phyloP scores from a whole-genome alignment of 140 eudicot genomes.

The Bidens hawaiensis region DNA sequence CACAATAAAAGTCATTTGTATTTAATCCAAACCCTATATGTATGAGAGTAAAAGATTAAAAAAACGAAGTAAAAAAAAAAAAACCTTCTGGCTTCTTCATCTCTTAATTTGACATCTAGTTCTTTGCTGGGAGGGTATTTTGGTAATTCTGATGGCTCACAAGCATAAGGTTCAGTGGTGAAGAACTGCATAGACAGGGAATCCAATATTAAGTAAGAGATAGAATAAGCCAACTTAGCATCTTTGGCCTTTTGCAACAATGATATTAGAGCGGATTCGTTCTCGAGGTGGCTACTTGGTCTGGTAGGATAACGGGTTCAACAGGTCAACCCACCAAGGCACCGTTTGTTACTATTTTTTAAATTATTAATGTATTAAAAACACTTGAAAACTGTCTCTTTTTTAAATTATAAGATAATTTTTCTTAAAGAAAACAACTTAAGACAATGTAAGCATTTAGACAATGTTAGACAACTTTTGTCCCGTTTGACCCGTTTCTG shows the following conservation, averaged over 20 bases:
- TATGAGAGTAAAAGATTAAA: too few relatives aligned
- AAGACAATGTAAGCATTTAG: too few relatives aligned
- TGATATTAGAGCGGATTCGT: neutral
- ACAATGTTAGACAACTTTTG: too few relatives aligned
- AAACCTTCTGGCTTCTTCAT: conserved; percentile 87
- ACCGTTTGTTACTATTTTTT: neutral
- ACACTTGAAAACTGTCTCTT: too few relatives aligned
- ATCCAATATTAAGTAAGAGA: conserved; percentile 9
- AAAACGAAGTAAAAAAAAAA: conserved; percentile 4
- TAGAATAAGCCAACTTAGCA: neutral
- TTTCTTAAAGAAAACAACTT: too few relatives aligned
- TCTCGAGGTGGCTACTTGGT: neutral
- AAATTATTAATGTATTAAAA: neutral
- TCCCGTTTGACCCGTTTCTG: too few relatives aligned
- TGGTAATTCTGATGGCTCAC: conserved; percentile 87
- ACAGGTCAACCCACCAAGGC: conserved; percentile 3
- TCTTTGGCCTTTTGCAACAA: neutral
- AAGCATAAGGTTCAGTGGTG: conserved; percentile 68
- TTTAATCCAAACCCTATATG: too few relatives aligned
- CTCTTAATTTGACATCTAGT: conserved; percentile 73
- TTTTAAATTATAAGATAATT: too few relatives aligned
- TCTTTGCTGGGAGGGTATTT: conserved; percentile 90
- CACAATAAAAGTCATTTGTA: too few relatives aligned
- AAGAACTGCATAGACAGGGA: conserved; percentile 55
- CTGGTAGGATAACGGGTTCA: conserved; percentile 2